Evolutionary conservation across 495 filamentous ascomycete genomes (phyloP), one percentile per base, ranked within the genome.

Genomic region (Lophium mytilinum): DNA sequence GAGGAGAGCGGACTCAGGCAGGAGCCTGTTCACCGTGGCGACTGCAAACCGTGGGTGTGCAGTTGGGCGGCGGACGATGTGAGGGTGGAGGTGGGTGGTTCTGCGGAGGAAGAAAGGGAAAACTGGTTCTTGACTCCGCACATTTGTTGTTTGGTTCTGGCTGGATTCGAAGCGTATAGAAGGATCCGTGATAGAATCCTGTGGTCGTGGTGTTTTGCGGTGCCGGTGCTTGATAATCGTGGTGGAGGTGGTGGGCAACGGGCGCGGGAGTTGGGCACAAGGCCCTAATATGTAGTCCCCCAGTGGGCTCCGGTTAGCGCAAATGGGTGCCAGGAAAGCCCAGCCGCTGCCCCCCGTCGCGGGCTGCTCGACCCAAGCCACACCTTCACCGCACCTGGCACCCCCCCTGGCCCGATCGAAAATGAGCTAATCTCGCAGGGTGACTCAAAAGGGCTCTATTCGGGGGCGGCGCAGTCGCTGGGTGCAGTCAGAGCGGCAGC

Each of bases 141-240:
- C 67, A 69, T 71, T 69, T 58, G 64, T 49, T 55, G 54, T n/a
- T 45, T n/a, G 21, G 45, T 50, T 30, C 33, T 24, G 30, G 1
- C 9, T n/a, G 10, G 49, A 15, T 47, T 56, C 40, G 21, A 43
- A 37, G 34, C 9, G 61, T 17, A 51, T 55, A 52, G 52, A 58
- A 53, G 62, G 55, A 65, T 65, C 62, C 62, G 45, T 47, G 50
- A 50, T 55, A 34, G 19, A 36, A 36, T 46, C 52, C 53, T 21
- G 40, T 47, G 40, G 55, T 10, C 41, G 33, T 41, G 54, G 35
- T 55, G 55, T 24, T 49, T 35, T 21, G 37, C n/a, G 41, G 52
- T 21, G 14, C 17, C 9, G 21, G 18, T 64, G 61, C 56, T 59
- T 61, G 53, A 37, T 60, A 65, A 61, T 60, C 36, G 34, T 41